These are phyloP conservation scores for Chlamydomonas schloesseri DNA, from an alignment of 139 green algal genomes.

Conservation along the genomic window DNA sequence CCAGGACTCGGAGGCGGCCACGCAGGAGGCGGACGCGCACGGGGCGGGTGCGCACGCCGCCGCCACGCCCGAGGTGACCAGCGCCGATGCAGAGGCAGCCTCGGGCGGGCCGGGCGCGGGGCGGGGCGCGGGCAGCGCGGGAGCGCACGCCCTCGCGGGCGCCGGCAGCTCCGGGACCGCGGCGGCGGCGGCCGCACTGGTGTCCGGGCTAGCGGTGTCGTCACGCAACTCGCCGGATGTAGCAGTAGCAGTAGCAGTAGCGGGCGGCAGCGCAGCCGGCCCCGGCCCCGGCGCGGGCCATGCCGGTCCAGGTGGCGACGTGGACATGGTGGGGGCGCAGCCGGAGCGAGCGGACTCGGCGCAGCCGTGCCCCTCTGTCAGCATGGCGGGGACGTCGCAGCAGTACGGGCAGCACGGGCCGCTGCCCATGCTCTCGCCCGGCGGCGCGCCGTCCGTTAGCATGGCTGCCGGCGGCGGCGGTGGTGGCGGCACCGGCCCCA, in stretches of 20 bases:
- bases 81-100: neutral
- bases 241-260: neutral
- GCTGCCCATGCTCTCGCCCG: neutral
- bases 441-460: neutral
- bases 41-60: neutral
- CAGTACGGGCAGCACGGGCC: neutral
- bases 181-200: constrained; percentile 12
- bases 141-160: neutral
- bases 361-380: too few species aligned
- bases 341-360: too few species aligned
- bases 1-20: constrained; percentile 22
- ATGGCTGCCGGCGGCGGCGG: neutral
- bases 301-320: neutral
- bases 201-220: constrained; percentile 35
- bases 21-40: constrained; percentile 15
- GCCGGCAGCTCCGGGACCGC: neutral
- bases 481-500: neutral
- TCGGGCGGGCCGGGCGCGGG: too few species aligned
- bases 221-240: constrained; percentile 21
- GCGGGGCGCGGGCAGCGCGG: too few species aligned
- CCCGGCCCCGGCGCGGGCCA: neutral
- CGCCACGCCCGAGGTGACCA: constrained; percentile 21
- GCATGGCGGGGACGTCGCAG: neutral
- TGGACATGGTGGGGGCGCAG: neutral
- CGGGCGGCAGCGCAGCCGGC: too few species aligned